Evolutionary conservation across 805 yeast genomes (phyloP).

Genomic region (Lachancea meyersii): DNA sequence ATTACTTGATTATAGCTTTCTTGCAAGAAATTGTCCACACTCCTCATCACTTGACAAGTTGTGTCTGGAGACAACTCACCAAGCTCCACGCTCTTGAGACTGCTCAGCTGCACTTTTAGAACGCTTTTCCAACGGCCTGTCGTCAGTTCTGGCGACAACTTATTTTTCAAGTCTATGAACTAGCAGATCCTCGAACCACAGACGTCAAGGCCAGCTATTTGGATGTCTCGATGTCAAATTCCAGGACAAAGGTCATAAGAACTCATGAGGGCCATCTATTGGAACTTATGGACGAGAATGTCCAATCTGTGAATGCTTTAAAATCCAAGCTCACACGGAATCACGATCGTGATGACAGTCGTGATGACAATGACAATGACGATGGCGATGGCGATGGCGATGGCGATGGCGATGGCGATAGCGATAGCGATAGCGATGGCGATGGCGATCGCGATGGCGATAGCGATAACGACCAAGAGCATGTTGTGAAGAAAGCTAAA

Average conservation of each 20-base stretch:
- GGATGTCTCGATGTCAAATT: constrained; percentile 1
- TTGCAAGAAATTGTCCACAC: no score
- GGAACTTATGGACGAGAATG: constrained; percentile 40
- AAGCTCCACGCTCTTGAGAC: no score
- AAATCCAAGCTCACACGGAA: constrained; percentile 27
- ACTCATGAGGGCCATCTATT: constrained; percentile 29
- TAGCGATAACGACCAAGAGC: background rate
- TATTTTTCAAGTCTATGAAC: no score
- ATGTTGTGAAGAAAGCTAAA: constrained; percentile 4
- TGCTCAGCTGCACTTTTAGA: no score
- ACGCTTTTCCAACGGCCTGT: no score
- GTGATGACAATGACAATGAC: no score
- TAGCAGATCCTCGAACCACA: background rate
- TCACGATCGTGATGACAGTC: no score
- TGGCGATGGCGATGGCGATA: constrained; percentile 8
- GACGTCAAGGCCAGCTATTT: background rate
- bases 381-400: constrained; percentile 1
- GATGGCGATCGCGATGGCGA: constrained; percentile 6
- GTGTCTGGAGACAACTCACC: no score
- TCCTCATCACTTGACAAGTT: no score
- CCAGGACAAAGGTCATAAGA: constrained; percentile 6
- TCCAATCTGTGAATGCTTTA: constrained; percentile 37
- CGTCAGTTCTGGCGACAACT: no score
- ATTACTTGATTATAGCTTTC: no score
- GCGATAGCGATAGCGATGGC: background rate